Base-by-base conservation (phyloP, 1,139 yeast genomes). In the Candida pseudoviswanathii region DNA sequence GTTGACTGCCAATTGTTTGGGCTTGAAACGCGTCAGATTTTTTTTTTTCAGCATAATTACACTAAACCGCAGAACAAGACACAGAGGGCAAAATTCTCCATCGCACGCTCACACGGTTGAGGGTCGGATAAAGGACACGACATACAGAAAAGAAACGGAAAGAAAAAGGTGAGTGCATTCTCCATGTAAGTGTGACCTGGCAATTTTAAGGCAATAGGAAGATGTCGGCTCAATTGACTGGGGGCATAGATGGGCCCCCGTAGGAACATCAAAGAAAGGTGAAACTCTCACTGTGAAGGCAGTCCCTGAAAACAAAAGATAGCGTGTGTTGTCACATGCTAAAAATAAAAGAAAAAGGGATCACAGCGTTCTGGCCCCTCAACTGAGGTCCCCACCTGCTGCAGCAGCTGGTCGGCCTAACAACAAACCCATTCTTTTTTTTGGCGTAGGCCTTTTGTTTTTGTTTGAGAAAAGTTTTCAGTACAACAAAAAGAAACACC, bases 61-160 rank as follows among this genome's bases (percentile, higher is more conserved):
- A 37, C 41, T 9, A 25, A 24, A 33, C 11, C 8, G 34, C 34
- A 8, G 16, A 11, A 11, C 8, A 11, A 5, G 16, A 33, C 4
- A 37, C 24, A 37, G n/a, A 25, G 25, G 8, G 16, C 10, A 25
- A 33, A n/a, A 25, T 25, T 25, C 22, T 25, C 22, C 41, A 7
- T n/a, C 41, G n/a, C 16, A 37, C n/a, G n/a, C n/a, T n/a, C n/a
- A n/a, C n/a, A n/a, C n/a, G n/a, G n/a, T n/a, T n/a, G n/a, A n/a
- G n/a, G n/a, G n/a, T n/a, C n/a, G n/a, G n/a, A n/a, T n/a, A 10
- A 16, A 37, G 31, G 41, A 37, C 41, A 37, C 41, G 41, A 37
- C 41, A 37, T 25, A 37, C 41, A 37, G 2, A n/a, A n/a, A n/a
- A n/a, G n/a, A n/a, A n/a, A n/a, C n/a, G n/a, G n/a, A n/a, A n/a